Evolutionary conservation across 441 rosid species (phyloP).

Genomic region (Corymbia citriodora): DNA sequence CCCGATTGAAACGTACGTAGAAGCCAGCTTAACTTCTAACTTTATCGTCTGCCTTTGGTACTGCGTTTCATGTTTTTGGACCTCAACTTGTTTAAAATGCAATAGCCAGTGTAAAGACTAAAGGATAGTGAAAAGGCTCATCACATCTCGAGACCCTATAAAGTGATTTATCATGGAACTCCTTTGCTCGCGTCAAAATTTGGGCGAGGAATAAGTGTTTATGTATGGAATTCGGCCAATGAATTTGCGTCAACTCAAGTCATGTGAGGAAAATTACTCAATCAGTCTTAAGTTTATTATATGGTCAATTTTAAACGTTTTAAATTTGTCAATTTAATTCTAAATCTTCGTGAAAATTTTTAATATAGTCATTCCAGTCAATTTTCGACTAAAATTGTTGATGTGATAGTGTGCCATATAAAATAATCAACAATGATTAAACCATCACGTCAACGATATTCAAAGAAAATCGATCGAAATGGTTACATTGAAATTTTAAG

Average conservation of each 20-base stretch:
- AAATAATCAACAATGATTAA: too few relatives aligned
- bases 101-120: not conserved
- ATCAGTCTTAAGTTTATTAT: not conserved
- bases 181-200: not conserved
- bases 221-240: not conserved
- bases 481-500: not conserved
- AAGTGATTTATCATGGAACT: not conserved
- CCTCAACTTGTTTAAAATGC: not conserved
- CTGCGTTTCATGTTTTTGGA: not conserved
- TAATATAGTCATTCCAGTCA: too few relatives aligned
- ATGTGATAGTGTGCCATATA: rapidly evolving
- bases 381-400: too few relatives aligned
- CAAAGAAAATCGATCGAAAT: not conserved
- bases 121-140: not conserved
- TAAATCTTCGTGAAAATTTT: too few relatives aligned
- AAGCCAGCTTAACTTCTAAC: not conserved
- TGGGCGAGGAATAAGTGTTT: not conserved
- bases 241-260: not conserved
- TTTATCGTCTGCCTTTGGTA: not conserved
- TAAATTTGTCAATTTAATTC: too few relatives aligned
- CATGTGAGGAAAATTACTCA: not conserved
- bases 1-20: not conserved
- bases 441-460: too few relatives aligned
- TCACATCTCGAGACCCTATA: not conserved
- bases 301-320: too few relatives aligned